Evolutionary conservation across 495 filamentous ascomycete genomes (phyloP), one percentile per base, ranked within the genome.

Genomic region (Corynascus novoguineensis): DNA sequence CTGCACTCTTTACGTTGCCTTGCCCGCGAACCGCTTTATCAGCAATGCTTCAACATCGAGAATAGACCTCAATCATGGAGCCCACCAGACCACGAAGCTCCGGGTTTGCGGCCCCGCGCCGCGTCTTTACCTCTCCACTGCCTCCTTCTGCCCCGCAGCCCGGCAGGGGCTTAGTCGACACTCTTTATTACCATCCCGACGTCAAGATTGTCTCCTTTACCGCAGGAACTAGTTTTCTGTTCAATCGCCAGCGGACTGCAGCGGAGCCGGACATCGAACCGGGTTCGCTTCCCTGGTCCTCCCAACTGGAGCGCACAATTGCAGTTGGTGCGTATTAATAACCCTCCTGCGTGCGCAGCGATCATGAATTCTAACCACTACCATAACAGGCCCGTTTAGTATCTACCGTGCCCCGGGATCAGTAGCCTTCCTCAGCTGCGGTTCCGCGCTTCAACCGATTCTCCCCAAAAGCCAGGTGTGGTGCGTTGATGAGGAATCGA

Each of bases 401-500:
- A 83, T 96, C 52, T 92, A 96, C 68, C 83, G 83, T 55, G 85
- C 91, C 25, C 84, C 88, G 7, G 86, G 87, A 10, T 83, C 88
- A 41, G 86, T 92, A 0, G 86, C 87, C 17, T 96, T 96, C 66
- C 79, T 96, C 10, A 89, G 86, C 71, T 95, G 89, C 61, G 88
- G 88, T 53, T 79, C 74, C 60, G 83, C 89, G 27, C 80, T 95
- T 10, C 87, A 88, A 60, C 85, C 91, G 44, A 92, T 96, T 42
- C 67, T 96, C 35, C 87, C 88, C 10, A 93, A 88, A 68, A 92
- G 87, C 19, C 88, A 93, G 66, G 93, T 84, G 58, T 96, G 91
- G 91, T 93, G 88, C 71, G 88, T 96, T 21, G 88, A 95, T 66
- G 86, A 87, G 42, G 83, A 85, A 37, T 86, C 85, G 34, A 77